Base-by-base conservation (phyloP, 2,329 filamentous ascomycete species). In the Microsporum ferrugineum region DNA sequence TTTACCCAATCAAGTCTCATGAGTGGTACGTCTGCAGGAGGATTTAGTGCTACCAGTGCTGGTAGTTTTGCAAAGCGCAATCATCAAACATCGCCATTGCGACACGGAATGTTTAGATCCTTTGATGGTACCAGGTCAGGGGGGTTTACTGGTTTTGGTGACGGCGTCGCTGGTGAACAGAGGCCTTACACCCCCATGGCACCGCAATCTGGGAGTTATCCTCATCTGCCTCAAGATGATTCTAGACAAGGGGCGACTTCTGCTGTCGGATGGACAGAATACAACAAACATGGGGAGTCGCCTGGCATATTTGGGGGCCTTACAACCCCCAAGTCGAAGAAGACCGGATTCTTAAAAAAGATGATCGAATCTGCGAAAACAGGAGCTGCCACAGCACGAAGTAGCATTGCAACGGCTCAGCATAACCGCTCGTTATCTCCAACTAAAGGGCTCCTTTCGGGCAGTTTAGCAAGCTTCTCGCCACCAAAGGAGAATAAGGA, bases 351-450 rank as follows among this genome's bases (percentile, higher is more conserved):
- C 69, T 94, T 97, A 79, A 94, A 92, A 74, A 95, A 95, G 70
- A 92, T 97, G 67, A 84, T 96, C 34, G 91, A 96, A 66, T 90
- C 89, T 1, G 92, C 91, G 14, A 96, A 95, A 77, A 96, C 92
- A 0, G 90, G 91, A 36, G 91, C 95, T 38, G 92, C 92, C 1
- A 95, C 86, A 70, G 90, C 89, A 59, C 84, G 92, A 64, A 94
- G 88, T 65, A 95, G 88, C 65, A 89, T 96, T 65, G 88, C 87
- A 2, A 83, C 84, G 36, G 82, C 83, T 65, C 82, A 78, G 65
- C 77, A 67, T 61, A 78, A 67, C 67, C 74, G 71, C 61, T 76
- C 71, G 61, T 73, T 68, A 64, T 78, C 71, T 60, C 80, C 80
- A 2, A 77, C 76, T 1, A 83, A 83, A 66, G 75, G 72, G 17